Conservation (phyloP, 2,329 filamentous ascomycete species). For the Neophaeococcomyces mojaviensis region DNA sequence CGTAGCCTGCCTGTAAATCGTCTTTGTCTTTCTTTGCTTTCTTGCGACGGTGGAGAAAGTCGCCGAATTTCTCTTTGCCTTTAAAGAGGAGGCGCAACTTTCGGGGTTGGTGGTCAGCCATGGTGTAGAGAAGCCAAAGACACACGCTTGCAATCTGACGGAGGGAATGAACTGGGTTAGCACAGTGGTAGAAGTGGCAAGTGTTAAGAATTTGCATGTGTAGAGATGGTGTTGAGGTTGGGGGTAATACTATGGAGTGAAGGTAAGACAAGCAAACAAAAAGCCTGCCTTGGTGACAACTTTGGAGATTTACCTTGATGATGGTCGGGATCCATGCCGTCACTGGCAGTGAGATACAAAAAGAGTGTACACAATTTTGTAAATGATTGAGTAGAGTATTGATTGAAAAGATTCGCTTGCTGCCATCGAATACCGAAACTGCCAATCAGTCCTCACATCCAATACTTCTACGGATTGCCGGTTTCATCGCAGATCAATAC, state of each 20-base stretch:
- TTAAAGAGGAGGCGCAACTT: conserved; percentile 20
- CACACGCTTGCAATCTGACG: neutral
- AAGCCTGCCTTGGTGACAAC: no score
- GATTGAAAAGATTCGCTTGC: no score
- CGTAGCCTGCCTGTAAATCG: neutral
- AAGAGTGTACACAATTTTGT: no score
- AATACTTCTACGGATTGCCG: neutral
- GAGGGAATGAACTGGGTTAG: neutral
- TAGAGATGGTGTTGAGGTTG: no score
- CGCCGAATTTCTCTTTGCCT: conserved; percentile 17
- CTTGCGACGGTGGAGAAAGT: conserved; percentile 10
- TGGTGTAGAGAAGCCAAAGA: conserved; percentile 8
- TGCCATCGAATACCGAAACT: neutral
- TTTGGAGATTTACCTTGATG: no score
- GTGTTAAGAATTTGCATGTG: no score
- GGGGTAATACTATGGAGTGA: no score
- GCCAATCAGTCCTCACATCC: neutral
- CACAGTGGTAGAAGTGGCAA: no score
- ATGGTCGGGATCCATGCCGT: no score
- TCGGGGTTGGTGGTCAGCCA: conserved; percentile 16
- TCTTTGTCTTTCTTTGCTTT: neutral
- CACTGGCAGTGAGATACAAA: no score
- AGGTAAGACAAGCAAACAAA: no score
- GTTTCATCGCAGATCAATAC: neutral
- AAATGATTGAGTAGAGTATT: no score